These are phyloP conservation scores for Agarophyton chilense DNA, from an alignment of 23 red algal species.

Conservation along the genomic window DNA sequence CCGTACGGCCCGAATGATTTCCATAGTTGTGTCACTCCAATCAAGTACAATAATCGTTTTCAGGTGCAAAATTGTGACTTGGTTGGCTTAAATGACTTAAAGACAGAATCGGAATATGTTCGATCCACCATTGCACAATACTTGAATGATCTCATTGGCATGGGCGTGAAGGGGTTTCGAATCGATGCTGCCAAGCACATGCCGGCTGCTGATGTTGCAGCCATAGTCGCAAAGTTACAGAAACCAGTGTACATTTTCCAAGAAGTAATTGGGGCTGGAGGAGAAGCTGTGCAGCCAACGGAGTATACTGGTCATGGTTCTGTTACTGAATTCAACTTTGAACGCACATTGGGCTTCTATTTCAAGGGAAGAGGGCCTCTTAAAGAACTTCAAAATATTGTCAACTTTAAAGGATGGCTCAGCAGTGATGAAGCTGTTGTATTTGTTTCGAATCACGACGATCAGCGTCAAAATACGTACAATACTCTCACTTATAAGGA, in stretches of 20 bases:
- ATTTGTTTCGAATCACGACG: conserved; percentile 14
- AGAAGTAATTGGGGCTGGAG: conserved; percentile 16
- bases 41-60: conserved; percentile 15
- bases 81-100: conserved; percentile 5
- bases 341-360: not conserved
- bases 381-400: not conserved
- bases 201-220: not conserved
- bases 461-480: conserved; percentile 8
- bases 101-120: conserved; percentile 36
- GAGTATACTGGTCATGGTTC: not conserved
- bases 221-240: conserved; percentile 17
- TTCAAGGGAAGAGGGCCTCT: not conserved
- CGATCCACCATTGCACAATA: not conserved
- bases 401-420: not conserved
- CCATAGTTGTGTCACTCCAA: conserved; percentile 2
- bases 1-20: conserved; percentile 4
- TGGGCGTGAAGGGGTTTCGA: conserved; percentile 13
- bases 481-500: conserved; percentile 9
- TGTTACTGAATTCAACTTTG: conserved; percentile 20
- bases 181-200: conserved; percentile 41
- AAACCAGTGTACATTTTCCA: conserved; percentile 10
- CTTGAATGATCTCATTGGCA: conserved; percentile 25
- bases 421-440: not conserved
- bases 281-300: conserved; percentile 7
- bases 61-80: conserved; percentile 30